Evolutionary conservation across 106 monocot species (phyloP).

Genomic region (Allium sativum): DNA sequence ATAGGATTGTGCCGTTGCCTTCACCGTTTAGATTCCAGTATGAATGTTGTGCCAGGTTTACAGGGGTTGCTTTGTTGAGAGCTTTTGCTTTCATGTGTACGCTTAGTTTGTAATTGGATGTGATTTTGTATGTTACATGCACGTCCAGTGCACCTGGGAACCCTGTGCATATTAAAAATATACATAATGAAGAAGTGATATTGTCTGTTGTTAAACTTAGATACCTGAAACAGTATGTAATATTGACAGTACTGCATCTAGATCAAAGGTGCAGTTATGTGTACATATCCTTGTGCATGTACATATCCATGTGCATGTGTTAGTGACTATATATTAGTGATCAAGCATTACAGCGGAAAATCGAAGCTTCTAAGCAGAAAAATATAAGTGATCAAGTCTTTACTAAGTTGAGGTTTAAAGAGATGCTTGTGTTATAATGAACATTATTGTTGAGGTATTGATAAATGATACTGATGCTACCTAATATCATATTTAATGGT

Average conservation of each 20-base stretch:
- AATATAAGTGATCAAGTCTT: too few species aligned
- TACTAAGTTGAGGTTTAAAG: too few species aligned
- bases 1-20: slow-evolving; percentile 28
- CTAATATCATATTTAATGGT: too few species aligned
- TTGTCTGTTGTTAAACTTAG: neutral
- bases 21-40: slow-evolving; percentile 59
- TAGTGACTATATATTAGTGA: too few species aligned
- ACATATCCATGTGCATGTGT: neutral
- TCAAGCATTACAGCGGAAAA: too few species aligned
- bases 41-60: slow-evolving; percentile 35
- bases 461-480: too few species aligned
- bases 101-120: slow-evolving; percentile 11
- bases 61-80: slow-evolving; percentile 19
- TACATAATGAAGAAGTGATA: neutral
- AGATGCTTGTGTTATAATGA: too few species aligned
- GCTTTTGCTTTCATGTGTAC: slow-evolving; percentile 25
- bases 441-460: too few species aligned
- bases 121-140: slow-evolving; percentile 31
- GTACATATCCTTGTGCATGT: neutral
- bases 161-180: slow-evolving; percentile 9
- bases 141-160: slow-evolving; percentile 37
- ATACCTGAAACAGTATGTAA: neutral
- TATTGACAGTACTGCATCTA: neutral
- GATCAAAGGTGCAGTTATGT: neutral
- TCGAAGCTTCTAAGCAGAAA: too few species aligned